phyloP scores from a whole-genome alignment of 768 basidiomycete genomes.

The Holtermannia corniformis region DNA sequence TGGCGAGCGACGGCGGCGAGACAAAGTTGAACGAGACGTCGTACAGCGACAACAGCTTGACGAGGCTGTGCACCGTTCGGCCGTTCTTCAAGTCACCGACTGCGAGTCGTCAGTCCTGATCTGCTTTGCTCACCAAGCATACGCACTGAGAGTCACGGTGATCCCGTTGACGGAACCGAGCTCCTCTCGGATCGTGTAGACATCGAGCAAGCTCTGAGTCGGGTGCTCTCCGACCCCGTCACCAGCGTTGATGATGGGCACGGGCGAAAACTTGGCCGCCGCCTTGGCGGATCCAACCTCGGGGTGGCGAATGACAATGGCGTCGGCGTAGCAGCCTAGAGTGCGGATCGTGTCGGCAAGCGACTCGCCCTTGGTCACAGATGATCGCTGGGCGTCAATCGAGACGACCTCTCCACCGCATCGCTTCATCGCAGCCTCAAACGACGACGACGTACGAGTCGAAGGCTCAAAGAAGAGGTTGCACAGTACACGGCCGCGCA shows the following conservation, averaged over 20 bases:
- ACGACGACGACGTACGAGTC: slow-evolving; percentile 88
- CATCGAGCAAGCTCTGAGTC: slow-evolving; percentile 49
- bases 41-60: slow-evolving; percentile 83
- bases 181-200: slow-evolving; percentile 91
- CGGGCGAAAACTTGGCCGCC: slow-evolving; percentile 92
- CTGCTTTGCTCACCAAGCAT: slow-evolving; percentile 1
- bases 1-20: slow-evolving; percentile 69
- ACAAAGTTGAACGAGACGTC: slow-evolving; percentile 88
- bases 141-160: slow-evolving; percentile 53
- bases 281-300: slow-evolving; percentile 85
- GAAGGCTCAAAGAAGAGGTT: slow-evolving; percentile 95
- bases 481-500: slow-evolving; percentile 83
- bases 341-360: slow-evolving; percentile 89
- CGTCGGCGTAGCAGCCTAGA: slow-evolving; percentile 89
- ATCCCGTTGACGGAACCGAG: slow-evolving; percentile 95
- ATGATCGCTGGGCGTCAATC: slow-evolving; percentile 68
- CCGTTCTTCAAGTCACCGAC: slow-evolving; percentile 97
- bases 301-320: slow-evolving; percentile 87
- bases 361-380: slow-evolving; percentile 86
- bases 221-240: slow-evolving; percentile 97
- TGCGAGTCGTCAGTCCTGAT: not conserved
- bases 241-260: slow-evolving; percentile 93
- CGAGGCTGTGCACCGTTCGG: slow-evolving; percentile 91
- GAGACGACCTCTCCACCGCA: slow-evolving; percentile 93
- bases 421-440: slow-evolving; percentile 97